Conservation (phyloP, 495 filamentous ascomycete species). For the Penicillium robsamsonii region DNA sequence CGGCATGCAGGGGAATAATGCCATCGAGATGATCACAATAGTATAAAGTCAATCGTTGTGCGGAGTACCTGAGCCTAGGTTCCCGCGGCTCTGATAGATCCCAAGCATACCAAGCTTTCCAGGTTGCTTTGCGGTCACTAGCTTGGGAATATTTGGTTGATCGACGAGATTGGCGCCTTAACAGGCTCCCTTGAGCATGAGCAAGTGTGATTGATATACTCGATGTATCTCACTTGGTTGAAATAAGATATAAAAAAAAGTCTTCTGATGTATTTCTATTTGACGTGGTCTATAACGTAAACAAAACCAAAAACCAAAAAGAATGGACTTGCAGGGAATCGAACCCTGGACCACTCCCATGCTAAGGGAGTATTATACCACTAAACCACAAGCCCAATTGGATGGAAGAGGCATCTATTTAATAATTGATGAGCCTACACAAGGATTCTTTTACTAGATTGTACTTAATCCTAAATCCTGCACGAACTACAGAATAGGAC, state of each 20-base stretch:
- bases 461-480: too few species aligned
- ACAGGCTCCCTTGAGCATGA: not conserved
- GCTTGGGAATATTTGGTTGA: not conserved
- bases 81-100: not conserved
- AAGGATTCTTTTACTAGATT: not conserved
- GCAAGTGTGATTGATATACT: too few species aligned
- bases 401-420: not conserved
- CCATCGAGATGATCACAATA: not conserved
- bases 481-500: not conserved
- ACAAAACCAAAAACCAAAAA: too few species aligned
- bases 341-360: conserved; percentile 58
- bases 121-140: not conserved
- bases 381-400: conserved; percentile 44
- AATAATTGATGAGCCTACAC: not conserved
- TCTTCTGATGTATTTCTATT: too few species aligned
- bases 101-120: not conserved
- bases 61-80: not conserved
- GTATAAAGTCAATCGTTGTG: not conserved
- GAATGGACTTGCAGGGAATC: conserved; percentile 53
- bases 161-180: not conserved
- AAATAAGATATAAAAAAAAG: too few species aligned
- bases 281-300: too few species aligned
- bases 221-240: too few species aligned
- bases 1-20: not conserved
- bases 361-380: conserved; percentile 48